These are phyloP conservation scores for Ceratobasidium sp. DNA, from an alignment of 1,284 basidiomycete genomes.

Conservation along the genomic window DNA sequence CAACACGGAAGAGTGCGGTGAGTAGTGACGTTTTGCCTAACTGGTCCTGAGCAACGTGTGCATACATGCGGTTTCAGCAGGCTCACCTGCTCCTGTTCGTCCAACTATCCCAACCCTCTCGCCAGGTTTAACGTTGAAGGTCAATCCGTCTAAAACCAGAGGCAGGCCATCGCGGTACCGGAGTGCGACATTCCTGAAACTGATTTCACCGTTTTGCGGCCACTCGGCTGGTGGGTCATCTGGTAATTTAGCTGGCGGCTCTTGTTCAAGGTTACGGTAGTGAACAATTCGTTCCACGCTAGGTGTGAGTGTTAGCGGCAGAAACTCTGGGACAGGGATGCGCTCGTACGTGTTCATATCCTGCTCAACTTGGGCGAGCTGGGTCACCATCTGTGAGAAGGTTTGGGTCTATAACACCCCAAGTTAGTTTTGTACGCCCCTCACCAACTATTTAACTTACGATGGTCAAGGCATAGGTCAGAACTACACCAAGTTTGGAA, in stretches of 20 bases:
- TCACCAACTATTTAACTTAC: slow-evolving; percentile 51
- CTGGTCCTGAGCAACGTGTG: background rate
- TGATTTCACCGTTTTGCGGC: slow-evolving; percentile 71
- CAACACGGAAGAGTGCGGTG: slow-evolving; percentile 73
- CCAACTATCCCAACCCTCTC: slow-evolving; percentile 84
- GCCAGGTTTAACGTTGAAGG: slow-evolving; percentile 70
- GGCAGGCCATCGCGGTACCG: slow-evolving; percentile 78
- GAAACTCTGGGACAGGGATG: background rate
- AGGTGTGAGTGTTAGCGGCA: slow-evolving; percentile 49
- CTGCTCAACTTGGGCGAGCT: slow-evolving; percentile 42
- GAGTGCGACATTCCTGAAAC: slow-evolving; percentile 69
- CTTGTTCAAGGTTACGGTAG: slow-evolving; percentile 52
- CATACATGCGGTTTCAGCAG: slow-evolving; percentile 29
- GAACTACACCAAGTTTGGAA: slow-evolving; percentile 68
- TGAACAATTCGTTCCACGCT: slow-evolving; percentile 59
- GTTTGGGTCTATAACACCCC: slow-evolving; percentile 61
- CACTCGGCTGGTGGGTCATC: slow-evolving; percentile 68
- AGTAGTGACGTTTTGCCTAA: slow-evolving; percentile 80
- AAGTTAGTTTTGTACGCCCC: slow-evolving; percentile 32
- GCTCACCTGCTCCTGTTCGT: slow-evolving; percentile 71
- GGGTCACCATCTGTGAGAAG: slow-evolving; percentile 61
- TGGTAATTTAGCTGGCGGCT: slow-evolving; percentile 54
- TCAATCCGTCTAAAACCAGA: slow-evolving; percentile 74
- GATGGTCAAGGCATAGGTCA: slow-evolving; percentile 72
- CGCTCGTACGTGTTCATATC: slow-evolving; percentile 62